These are phyloP conservation scores for Penicillium angulare DNA, from an alignment of 495 filamentous ascomycete genomes.

Conservation along the genomic window DNA sequence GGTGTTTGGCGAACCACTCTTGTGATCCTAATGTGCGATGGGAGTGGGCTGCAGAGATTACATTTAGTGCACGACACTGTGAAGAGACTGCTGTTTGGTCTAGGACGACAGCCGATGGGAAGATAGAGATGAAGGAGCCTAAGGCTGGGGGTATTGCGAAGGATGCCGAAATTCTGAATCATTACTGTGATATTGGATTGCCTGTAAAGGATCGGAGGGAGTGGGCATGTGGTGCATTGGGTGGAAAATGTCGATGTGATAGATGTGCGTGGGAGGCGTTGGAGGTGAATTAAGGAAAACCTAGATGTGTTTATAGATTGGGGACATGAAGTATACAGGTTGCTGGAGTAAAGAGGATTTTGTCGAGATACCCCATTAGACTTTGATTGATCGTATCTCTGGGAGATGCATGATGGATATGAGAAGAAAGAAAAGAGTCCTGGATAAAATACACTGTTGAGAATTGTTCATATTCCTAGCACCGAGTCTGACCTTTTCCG, in stretches of 20 bases:
- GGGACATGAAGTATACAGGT: neutral
- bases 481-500: neutral
- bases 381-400: neutral
- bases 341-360: neutral
- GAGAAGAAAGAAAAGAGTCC: neutral
- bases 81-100: conserved; percentile 49
- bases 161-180: conserved; percentile 83
- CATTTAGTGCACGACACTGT: conserved; percentile 51
- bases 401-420: neutral
- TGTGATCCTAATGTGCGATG: conserved; percentile 92
- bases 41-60: conserved; percentile 89
- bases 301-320: neutral
- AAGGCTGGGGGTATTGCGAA: conserved; percentile 57
- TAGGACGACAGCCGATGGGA: conserved; percentile 22
- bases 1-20: conserved; percentile 86
- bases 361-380: neutral
- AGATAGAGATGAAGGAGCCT: conserved; percentile 14
- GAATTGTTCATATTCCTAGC: neutral
- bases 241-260: conserved; percentile 79
- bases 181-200: conserved; percentile 89
- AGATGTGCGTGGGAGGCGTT: conserved; percentile 65
- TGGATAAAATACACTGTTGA: neutral
- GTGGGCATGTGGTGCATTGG: conserved; percentile 82
- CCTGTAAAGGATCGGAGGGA: conserved; percentile 77
- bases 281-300: conserved; percentile 20